phyloP scores from a whole-genome alignment of 345 rosid species.

The Balakata baccata region DNA sequence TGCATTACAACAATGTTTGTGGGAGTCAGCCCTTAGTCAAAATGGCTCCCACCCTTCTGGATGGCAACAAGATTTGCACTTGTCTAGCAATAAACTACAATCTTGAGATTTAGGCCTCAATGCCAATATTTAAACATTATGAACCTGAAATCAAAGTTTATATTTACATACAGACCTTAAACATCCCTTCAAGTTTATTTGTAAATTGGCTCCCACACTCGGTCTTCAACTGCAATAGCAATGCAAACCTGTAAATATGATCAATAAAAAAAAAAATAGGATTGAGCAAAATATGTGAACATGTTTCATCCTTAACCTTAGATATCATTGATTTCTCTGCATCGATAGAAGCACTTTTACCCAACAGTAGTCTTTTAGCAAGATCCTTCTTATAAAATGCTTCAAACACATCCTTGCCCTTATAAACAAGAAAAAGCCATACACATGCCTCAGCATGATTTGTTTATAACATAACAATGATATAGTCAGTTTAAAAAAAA shows the following conservation, averaged over 20 bases:
- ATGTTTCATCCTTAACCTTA: constrained; percentile 44
- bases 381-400: constrained; percentile 99
- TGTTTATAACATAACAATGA: constrained; percentile 5
- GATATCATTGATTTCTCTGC: constrained; percentile 99
- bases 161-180: constrained; percentile 58
- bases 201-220: constrained; percentile 99
- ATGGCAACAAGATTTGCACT: background rate
- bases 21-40: background rate
- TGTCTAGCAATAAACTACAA: background rate
- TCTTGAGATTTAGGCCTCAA: background rate
- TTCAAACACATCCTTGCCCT: constrained; percentile 99
- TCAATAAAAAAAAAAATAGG: background rate
- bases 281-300: background rate
- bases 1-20: background rate
- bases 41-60: background rate
- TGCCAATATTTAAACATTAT: background rate
- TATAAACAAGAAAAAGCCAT: constrained; percentile 11
- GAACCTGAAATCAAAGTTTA: background rate
- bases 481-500: background rate
- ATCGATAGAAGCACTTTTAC: constrained; percentile 98
- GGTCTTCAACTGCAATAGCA: constrained; percentile 73
- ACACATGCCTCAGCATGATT: constrained; percentile 20
- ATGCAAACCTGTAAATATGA: constrained; percentile 31
- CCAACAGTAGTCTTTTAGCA: constrained; percentile 87
- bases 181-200: constrained; percentile 99